Base-by-base conservation (phyloP, 805 yeast species). In the Citeromyces matritensis region DNA sequence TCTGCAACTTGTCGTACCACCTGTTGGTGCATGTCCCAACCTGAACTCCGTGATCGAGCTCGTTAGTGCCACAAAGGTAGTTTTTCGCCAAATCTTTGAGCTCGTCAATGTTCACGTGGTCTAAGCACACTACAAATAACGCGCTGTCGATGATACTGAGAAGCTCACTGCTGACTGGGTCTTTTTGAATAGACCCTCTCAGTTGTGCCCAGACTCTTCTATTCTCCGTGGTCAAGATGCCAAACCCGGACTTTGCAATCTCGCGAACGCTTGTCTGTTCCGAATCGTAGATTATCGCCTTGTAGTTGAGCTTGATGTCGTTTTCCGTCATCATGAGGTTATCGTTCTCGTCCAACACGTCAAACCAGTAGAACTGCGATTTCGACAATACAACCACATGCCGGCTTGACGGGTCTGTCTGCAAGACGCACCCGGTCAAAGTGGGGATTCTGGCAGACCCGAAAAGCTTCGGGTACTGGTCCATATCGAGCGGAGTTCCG, bases 281-380 rank as follows among this genome's bases (percentile, higher is more conserved):
- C 9, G 91, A 81, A 51, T 85, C 96, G 33, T 67, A 69, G 28
- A 85, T 63, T 35, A 85, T 82, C 8, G 83, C 69, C 36, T 75
- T 70, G 46, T 80, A 72, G 53, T 83, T 84, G 48, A 74, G 60
- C 34, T 71, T 74, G 41, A 85, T 63, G 48, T 83, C 93, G 34
- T 68, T 71, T 45, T 83, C 88, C 2, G 77, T 63, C 47, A 85
- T 59, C 30, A 84, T 64, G 38, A 85, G 60, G 45, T 81, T 75
- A 48, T 80, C 72, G 39, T 73, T 57, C 30, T 63, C 62, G 51
- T 84, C 93, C 42, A 85, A 58, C 2, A 85, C 96, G 48, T 85
- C 95, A 49, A 85, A 85, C 95, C 95, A 85, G 55, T 85, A 85
- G 51, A 84, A 82, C 52, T 85, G 95, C 2, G 94, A 80, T 45